Evolutionary conservation across 1,284 basidiomycete genomes (phyloP).

Genomic region (Ustilago cynodontis): DNA sequence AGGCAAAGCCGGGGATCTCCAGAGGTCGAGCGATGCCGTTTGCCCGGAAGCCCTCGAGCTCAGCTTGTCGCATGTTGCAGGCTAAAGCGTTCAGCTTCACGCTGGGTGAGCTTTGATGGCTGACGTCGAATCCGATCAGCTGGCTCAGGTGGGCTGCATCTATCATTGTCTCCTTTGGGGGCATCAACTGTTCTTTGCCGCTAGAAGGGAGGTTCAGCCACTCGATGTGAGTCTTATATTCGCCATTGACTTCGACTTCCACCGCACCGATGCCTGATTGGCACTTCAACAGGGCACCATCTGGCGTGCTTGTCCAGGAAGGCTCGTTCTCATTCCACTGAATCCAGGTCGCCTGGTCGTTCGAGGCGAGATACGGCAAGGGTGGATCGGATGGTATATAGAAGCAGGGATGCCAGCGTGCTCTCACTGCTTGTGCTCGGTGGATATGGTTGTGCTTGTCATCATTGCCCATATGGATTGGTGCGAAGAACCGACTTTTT

Average conservation of each 20-base stretch:
- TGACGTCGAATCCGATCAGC: slow-evolving; percentile 45
- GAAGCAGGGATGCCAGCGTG: slow-evolving; percentile 55
- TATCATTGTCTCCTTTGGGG: slow-evolving; percentile 29
- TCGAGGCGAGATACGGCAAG: slow-evolving; percentile 19
- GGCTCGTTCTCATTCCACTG: slow-evolving; percentile 44
- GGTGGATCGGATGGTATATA: slow-evolving; percentile 42
- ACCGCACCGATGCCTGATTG: slow-evolving; percentile 37
- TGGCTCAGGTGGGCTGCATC: slow-evolving; percentile 32
- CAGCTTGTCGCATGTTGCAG: slow-evolving; percentile 52
- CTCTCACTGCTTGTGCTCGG: slow-evolving; percentile 46
- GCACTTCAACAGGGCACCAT: slow-evolving; percentile 36
- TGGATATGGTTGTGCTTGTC: slow-evolving; percentile 51
- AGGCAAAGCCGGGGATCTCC: slow-evolving; percentile 14
- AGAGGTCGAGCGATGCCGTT: slow-evolving; percentile 24
- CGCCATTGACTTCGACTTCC: slow-evolving; percentile 40
- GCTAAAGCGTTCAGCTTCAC: slow-evolving; percentile 42
- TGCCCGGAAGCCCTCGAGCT: slow-evolving; percentile 29
- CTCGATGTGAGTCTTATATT: slow-evolving; percentile 45
- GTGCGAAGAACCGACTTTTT: slow-evolving; percentile 14
- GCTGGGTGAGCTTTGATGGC: slow-evolving; percentile 11
- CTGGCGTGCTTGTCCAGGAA: slow-evolving; percentile 25
- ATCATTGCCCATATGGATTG: slow-evolving; percentile 45
- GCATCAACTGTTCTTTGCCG: neutral
- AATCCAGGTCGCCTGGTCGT: slow-evolving; percentile 19
- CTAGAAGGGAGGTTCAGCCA: slow-evolving; percentile 27